Evolutionary conservation across 805 yeast genomes (phyloP).

Genomic region (Clavispora carvajalis): DNA sequence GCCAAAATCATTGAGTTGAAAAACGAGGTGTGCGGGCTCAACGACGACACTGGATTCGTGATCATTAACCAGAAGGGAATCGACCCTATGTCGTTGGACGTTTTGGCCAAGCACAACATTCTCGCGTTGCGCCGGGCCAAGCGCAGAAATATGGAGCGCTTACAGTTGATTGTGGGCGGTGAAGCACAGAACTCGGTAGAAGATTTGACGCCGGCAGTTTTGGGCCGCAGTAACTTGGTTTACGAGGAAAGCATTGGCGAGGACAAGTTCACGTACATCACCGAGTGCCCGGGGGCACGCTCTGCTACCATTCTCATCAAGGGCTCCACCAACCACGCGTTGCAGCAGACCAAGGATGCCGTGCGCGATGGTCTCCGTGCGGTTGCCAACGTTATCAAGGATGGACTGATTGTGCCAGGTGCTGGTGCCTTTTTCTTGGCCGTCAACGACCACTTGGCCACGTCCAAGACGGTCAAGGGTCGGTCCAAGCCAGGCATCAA

Average conservation of each 20-base stretch:
- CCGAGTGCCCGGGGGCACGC: constrained; percentile 84
- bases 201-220: constrained; percentile 69
- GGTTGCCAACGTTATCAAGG: constrained; percentile 85
- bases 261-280: constrained; percentile 94
- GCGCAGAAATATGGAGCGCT: constrained; percentile 98
- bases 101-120: constrained; percentile 87
- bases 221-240: constrained; percentile 87
- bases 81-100: constrained; percentile 95
- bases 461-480: constrained; percentile 63
- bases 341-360: constrained; percentile 93
- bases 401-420: constrained; percentile 85
- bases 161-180: constrained; percentile 94
- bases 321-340: constrained; percentile 86
- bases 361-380: constrained; percentile 96
- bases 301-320: constrained; percentile 87
- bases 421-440: constrained; percentile 95
- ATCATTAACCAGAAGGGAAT: constrained; percentile 97
- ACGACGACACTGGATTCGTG: constrained; percentile 74
- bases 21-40: constrained; percentile 81
- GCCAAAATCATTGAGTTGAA: constrained; percentile 88
- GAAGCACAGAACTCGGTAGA: constrained; percentile 97
- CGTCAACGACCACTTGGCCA: constrained; percentile 60
- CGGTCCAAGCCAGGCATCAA: constrained; percentile 83
- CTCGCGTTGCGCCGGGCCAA: constrained; percentile 96
- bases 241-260: constrained; percentile 94